Percentiles rank a stretch among this genome's conserved stretches.
Conservation (phyloP, 805 yeast species). For the Metschnikowia corniflorae region DNA sequence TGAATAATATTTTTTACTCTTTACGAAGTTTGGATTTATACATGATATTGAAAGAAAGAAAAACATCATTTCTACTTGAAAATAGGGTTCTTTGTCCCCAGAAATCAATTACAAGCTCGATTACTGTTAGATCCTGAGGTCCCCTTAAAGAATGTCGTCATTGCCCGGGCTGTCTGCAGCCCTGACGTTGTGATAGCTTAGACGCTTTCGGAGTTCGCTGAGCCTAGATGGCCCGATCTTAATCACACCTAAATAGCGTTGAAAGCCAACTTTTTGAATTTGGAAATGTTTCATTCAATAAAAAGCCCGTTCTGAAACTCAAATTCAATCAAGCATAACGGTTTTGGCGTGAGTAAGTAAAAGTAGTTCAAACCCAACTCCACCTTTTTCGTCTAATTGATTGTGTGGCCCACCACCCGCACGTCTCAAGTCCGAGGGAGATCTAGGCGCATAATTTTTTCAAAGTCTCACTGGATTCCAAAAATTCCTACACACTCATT, state of each 20-base stretch:
- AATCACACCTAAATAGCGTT: no score
- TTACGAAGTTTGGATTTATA: neutral
- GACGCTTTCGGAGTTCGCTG: neutral
- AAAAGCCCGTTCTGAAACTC: neutral
- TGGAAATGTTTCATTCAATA: no score
- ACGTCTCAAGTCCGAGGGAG: constrained; percentile 7
- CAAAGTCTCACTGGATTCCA: constrained; percentile 4
- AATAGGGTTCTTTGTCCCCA: no score
- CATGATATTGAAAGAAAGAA: no score
- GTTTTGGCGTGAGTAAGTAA: neutral
- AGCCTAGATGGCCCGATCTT: neutral
- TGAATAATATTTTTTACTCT: no score
- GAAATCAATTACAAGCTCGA: neutral
- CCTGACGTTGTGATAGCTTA: constrained; percentile 7
- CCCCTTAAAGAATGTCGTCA: constrained; percentile 12
- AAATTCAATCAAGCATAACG: neutral
- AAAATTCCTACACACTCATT: constrained; percentile 9
- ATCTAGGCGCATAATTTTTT: constrained; percentile 12
- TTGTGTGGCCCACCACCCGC: no score
- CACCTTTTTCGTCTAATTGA: no score
- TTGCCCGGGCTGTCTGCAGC: constrained; percentile 4
- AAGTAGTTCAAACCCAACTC: neutral
- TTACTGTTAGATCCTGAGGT: neutral
- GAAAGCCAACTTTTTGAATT: no score
- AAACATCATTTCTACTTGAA: no score